Conservation (phyloP, 352 stramenopile genomes). For the Phytopythium ostracodes region DNA sequence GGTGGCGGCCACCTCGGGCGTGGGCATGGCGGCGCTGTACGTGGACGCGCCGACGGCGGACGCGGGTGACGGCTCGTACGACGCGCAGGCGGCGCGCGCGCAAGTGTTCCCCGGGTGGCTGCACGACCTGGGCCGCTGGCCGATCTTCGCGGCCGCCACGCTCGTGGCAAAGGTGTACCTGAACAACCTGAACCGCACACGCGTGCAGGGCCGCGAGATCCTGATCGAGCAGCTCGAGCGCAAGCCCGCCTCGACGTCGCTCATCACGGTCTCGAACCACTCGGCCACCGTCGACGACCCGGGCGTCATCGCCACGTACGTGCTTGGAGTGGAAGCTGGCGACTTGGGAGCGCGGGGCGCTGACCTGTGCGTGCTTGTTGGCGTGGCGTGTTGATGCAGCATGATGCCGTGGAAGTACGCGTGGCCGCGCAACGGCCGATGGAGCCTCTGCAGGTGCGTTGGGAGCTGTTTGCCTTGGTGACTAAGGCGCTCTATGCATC, state of each 20-base stretch:
- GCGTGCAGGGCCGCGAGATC: conserved; percentile 36
- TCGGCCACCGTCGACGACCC: conserved; percentile 81
- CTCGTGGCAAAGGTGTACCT: conserved; percentile 57
- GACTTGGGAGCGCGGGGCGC: background rate
- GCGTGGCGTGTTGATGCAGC: no score
- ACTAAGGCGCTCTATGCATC: background rate
- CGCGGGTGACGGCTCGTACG: conserved; percentile 44
- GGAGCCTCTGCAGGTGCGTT: conserved; percentile 67
- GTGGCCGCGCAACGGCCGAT: conserved; percentile 50
- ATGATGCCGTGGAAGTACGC: conserved; percentile 75
- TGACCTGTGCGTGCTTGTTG: conserved; percentile 2
- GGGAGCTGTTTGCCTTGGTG: background rate
- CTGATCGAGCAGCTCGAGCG: conserved; percentile 37
- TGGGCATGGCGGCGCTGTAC: conserved; percentile 31
- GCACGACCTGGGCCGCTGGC: conserved; percentile 47
- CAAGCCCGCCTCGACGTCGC: conserved; percentile 36
- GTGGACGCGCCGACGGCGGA: conserved; percentile 63
- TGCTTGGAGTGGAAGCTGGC: background rate
- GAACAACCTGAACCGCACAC: conserved; percentile 42
- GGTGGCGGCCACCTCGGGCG: conserved; percentile 9
- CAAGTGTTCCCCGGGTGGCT: conserved; percentile 67
- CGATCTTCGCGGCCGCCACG: conserved; percentile 47
- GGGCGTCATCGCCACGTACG: conserved; percentile 58
- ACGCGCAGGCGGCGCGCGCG: conserved; percentile 20
- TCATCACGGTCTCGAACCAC: conserved; percentile 87